Evolutionary conservation across 139 green algal genomes (phyloP).

Genomic region (Marvania coccoides): DNA sequence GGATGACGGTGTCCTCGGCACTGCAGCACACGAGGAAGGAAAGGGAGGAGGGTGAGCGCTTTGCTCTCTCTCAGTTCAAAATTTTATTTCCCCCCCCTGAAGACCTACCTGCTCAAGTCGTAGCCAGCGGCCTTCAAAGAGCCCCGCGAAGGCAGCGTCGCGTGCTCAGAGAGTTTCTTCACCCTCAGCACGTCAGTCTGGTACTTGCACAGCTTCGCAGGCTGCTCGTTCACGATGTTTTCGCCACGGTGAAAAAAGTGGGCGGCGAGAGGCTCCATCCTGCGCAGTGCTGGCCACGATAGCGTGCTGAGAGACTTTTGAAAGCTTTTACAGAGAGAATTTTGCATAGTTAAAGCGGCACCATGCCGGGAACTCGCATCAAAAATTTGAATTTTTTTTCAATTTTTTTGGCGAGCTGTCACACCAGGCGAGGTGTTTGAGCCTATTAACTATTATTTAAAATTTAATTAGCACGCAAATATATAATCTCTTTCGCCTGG

Average conservation of each 20-base stretch:
- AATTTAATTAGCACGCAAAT: no score
- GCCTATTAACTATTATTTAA: no score
- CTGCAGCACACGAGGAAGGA: constrained; percentile 48
- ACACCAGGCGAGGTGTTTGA: no score
- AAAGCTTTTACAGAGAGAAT: background rate
- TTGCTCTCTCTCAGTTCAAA: no score
- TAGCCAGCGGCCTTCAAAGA: constrained; percentile 84
- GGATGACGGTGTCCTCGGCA: constrained; percentile 73
- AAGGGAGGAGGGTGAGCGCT: background rate
- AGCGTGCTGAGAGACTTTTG: background rate
- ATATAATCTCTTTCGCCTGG: no score
- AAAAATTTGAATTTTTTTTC: no score
- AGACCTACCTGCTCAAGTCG: constrained; percentile 72
- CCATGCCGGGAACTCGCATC: no score
- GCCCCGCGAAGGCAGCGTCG: constrained; percentile 74
- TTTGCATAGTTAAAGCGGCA: background rate
- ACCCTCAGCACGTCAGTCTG: constrained; percentile 31
- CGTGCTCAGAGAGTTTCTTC: constrained; percentile 76
- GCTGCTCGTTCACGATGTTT: constrained; percentile 12
- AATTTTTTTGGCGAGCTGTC: no score
- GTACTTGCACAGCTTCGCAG: constrained; percentile 7
- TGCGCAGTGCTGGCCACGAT: background rate
- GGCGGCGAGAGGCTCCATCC: background rate
- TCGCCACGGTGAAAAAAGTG: no score
- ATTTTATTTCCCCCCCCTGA: no score